Percentiles rank a stretch among this genome's conserved stretches.
These are phyloP conservation scores for Aspergillus oerlinghausenensis DNA, from an alignment of 2,329 filamentous ascomycete genomes.

Conservation along the genomic window DNA sequence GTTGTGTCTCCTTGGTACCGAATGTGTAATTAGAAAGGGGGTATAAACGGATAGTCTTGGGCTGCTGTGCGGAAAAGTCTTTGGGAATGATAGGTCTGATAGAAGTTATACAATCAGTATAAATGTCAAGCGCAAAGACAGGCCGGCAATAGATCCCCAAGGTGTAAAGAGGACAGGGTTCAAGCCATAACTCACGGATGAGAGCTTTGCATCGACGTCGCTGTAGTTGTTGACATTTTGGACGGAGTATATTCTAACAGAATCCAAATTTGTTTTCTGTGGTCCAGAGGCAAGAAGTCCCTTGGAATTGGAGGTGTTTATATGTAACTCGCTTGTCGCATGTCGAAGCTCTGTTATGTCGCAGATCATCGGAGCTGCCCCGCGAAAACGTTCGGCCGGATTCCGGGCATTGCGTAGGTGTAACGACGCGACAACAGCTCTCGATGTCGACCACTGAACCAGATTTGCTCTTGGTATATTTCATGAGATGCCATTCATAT, in stretches of 20 bases:
- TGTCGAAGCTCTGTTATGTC: not conserved
- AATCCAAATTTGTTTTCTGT: not conserved
- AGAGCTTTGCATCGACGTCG: conserved; percentile 69
- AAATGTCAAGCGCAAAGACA: conserved; percentile 1
- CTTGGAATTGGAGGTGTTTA: not conserved
- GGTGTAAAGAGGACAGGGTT: not conserved
- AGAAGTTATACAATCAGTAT: conserved; percentile 10
- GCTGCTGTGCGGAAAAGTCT: conserved; percentile 84
- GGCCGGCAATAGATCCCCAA: not conserved
- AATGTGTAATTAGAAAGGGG: conserved; percentile 99
- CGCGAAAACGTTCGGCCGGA: conserved; percentile 29
- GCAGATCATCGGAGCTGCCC: conserved; percentile 2
- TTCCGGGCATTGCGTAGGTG: conserved; percentile 2
- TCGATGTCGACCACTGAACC: not conserved
- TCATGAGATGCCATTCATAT: no score
- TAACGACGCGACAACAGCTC: not conserved
- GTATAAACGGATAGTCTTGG: conserved; percentile 82
- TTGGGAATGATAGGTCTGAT: conserved; percentile 68
- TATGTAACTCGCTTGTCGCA: conserved; percentile 4
- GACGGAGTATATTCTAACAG: not conserved
- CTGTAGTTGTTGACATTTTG: conserved; percentile 79
- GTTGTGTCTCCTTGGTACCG: conserved; percentile 95
- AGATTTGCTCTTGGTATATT: not conserved
- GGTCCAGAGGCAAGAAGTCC: not conserved
- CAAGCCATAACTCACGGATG: conserved; percentile 50